These are phyloP conservation scores for Saprolegnia diclina DNA, from an alignment of 352 stramenopile genomes.

Conservation along the genomic window DNA sequence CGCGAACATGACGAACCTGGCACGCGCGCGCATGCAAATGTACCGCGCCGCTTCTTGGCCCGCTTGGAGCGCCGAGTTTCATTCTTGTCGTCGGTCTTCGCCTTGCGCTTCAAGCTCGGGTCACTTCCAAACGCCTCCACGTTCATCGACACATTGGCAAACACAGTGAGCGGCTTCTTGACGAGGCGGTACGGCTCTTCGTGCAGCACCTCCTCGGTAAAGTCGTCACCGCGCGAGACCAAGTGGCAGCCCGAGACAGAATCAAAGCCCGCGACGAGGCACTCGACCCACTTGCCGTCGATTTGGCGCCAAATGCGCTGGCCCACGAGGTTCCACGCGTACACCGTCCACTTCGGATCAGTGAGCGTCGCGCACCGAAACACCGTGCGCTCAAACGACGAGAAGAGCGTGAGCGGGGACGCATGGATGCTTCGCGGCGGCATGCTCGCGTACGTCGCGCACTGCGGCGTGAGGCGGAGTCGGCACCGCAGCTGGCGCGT, in stretches of 20 bases:
- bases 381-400: conserved; percentile 79
- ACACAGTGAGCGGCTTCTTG: conserved; percentile 41
- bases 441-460: background rate
- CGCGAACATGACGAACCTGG: too few species aligned
- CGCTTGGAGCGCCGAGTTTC: conserved; percentile 24
- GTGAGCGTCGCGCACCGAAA: conserved; percentile 53
- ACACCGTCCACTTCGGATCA: conserved; percentile 42
- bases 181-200: conserved; percentile 69
- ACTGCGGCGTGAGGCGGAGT: conserved; percentile 44
- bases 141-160: conserved; percentile 40
- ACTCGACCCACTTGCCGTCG: conserved; percentile 79
- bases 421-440: conserved; percentile 44
- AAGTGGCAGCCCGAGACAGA: conserved; percentile 47
- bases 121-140: conserved; percentile 43
- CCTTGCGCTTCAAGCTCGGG: conserved; percentile 39
- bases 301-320: conserved; percentile 66
- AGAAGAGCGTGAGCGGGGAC: conserved; percentile 76
- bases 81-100: conserved; percentile 53
- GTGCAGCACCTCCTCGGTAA: conserved; percentile 64
- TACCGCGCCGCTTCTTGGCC: background rate
- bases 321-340: conserved; percentile 66
- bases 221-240: conserved; percentile 39
- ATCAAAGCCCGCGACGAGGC: conserved; percentile 64
- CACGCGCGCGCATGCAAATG: too few species aligned
- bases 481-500: conserved; percentile 64